Percentiles rank a stretch among this genome's conserved stretches.
Evolutionary conservation across 257 asterid species (phyloP).

Genomic region (Anisodus tanguticus): DNA sequence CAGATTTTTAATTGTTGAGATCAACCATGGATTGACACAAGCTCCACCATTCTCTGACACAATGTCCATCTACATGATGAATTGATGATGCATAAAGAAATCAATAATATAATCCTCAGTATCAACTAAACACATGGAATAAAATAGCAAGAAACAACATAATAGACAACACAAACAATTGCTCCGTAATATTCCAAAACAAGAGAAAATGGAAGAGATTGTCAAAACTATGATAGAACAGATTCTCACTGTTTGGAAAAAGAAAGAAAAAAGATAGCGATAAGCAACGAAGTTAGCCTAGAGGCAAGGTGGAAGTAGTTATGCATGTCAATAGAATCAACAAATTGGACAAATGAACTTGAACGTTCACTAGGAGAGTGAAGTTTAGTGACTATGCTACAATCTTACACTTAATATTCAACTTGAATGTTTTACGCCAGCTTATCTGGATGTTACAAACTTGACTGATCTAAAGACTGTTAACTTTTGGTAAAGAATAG

Average conservation of each 20-base stretch:
- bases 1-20: conserved; percentile 45
- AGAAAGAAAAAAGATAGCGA: background rate
- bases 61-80: conserved; percentile 46
- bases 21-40: conserved; percentile 80
- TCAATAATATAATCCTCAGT: conserved; percentile 29
- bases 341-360: background rate
- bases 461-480: conserved; percentile 2
- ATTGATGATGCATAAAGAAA: conserved; percentile 29
- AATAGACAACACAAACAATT: background rate
- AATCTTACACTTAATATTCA: conserved; percentile 8
- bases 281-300: background rate
- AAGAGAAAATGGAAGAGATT: conserved; percentile 12
- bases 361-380: background rate
- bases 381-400: background rate
- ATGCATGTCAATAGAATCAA: conserved; percentile 3
- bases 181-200: background rate
- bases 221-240: background rate
- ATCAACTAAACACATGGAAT: background rate
- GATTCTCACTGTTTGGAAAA: background rate
- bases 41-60: conserved; percentile 48
- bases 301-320: background rate
- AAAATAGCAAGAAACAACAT: background rate
- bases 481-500: background rate
- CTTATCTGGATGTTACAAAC: conserved; percentile 2
- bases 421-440: conserved; percentile 17